Conservation (phyloP, 2,329 filamentous ascomycete genomes). For the Alternaria ethzedia region DNA sequence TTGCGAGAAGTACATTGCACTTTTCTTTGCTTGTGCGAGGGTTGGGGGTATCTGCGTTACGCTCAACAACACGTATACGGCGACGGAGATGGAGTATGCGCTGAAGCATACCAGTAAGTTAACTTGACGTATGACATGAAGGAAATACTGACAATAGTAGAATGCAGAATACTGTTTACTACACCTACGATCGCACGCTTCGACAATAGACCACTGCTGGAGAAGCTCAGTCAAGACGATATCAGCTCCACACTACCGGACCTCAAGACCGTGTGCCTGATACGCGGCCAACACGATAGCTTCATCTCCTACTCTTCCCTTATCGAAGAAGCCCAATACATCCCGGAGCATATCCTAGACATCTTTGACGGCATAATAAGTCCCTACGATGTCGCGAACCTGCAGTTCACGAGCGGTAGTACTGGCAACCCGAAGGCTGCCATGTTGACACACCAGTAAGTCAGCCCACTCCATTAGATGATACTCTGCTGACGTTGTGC, state of each 20-base stretch:
- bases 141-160: conserved; percentile 47
- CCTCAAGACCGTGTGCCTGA: conserved; percentile 39
- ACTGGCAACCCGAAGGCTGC: conserved; percentile 49
- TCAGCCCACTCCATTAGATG: too few species aligned
- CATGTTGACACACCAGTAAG: conserved; percentile 49
- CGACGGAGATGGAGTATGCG: conserved; percentile 73
- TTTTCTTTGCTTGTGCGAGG: conserved; percentile 73
- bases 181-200: conserved; percentile 71
- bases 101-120: conserved; percentile 70
- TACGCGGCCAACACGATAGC: conserved; percentile 47
- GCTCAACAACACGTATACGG: conserved; percentile 82
- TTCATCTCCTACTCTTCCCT: conserved; percentile 68
- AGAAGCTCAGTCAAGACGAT: conserved; percentile 32
- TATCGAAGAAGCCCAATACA: conserved; percentile 46
- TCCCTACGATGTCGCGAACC: conserved; percentile 44
- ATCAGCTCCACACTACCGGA: conserved; percentile 30
- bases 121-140: too few species aligned
- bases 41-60: conserved; percentile 67
- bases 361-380: conserved; percentile 46
- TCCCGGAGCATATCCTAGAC: conserved; percentile 44
- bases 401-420: conserved; percentile 49
- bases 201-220: conserved; percentile 67
- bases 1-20: conserved; percentile 64
- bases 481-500: too few species aligned
- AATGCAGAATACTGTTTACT: conserved; percentile 76